These are phyloP conservation scores for Yarrowia hollandica DNA, from an alignment of 805 yeast genomes.

Conservation along the genomic window DNA sequence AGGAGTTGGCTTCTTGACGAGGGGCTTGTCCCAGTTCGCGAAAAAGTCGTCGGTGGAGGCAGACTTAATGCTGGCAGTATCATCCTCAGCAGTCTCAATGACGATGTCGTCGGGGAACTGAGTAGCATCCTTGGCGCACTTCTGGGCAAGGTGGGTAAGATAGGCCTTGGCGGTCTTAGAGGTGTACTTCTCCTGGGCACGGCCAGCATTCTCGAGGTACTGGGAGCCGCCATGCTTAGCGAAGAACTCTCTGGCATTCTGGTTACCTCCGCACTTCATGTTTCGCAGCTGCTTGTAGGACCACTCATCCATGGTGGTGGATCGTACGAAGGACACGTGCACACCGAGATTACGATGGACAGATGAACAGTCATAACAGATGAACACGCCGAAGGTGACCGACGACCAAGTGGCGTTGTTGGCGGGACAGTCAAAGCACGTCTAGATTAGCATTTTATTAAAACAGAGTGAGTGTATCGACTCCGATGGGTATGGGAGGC, in stretches of 20 bases:
- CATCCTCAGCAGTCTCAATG: conserved; percentile 49
- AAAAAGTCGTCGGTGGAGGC: conserved; percentile 76
- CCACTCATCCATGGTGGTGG: conserved; percentile 93
- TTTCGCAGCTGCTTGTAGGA: conserved; percentile 83
- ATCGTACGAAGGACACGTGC: conserved; percentile 91
- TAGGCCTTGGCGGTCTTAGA: conserved; percentile 77
- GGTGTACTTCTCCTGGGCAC: conserved; percentile 76
- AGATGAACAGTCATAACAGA: conserved; percentile 94
- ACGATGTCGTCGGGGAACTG: conserved; percentile 74
- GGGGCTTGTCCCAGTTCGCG: conserved; percentile 87
- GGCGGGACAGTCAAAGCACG: conserved; percentile 90
- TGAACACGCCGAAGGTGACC: conserved; percentile 88
- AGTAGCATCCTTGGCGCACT: conserved; percentile 63
- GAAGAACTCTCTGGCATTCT: conserved; percentile 78
- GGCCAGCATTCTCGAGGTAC: conserved; percentile 55
- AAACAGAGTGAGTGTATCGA: too few species aligned
- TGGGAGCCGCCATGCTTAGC: conserved; percentile 82
- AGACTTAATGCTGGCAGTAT: conserved; percentile 33
- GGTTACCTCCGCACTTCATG: conserved; percentile 93
- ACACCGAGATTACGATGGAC: conserved; percentile 95
- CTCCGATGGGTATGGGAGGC: too few species aligned
- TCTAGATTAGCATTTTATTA: conserved; percentile 32
- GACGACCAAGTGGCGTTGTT: conserved; percentile 99
- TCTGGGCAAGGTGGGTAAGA: conserved; percentile 73
- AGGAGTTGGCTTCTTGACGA: conserved; percentile 44